A percentile compares a stretch with the other conserved stretches of the same genome.
Conservation (phyloP, 768 basidiomycete species). For the Cytidiella melzeri region DNA sequence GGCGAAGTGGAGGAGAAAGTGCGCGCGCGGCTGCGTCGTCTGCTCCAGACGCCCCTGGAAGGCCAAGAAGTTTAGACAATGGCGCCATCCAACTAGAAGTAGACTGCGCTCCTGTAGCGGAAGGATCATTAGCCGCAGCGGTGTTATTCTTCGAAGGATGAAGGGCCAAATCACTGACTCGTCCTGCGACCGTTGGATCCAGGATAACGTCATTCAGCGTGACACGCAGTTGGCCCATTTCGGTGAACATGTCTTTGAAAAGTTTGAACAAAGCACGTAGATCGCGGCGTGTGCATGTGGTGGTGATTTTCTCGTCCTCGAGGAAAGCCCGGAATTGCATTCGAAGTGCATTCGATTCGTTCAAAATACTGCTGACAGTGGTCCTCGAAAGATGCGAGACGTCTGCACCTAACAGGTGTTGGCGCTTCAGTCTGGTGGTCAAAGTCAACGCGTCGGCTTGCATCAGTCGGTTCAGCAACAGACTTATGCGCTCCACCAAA, state of each 20-base stretch:
- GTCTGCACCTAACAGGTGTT: slow-evolving; percentile 81
- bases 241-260: slow-evolving; percentile 76
- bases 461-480: slow-evolving; percentile 56
- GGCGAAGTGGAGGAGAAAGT: slow-evolving; percentile 16
- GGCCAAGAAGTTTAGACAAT: slow-evolving; percentile 72
- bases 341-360: slow-evolving; percentile 66
- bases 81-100: slow-evolving; percentile 76
- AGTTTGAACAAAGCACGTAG: slow-evolving; percentile 77
- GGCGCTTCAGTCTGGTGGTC: slow-evolving; percentile 85
- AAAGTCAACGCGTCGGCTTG: slow-evolving; percentile 83
- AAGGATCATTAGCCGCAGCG: slow-evolving; percentile 30
- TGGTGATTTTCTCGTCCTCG: slow-evolving; percentile 67
- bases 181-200: slow-evolving; percentile 71
- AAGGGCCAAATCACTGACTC: slow-evolving; percentile 66
- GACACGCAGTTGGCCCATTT: slow-evolving; percentile 76
- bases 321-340: slow-evolving; percentile 64
- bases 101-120: slow-evolving; percentile 19
- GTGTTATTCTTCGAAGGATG: slow-evolving; percentile 48
- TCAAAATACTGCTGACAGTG: slow-evolving; percentile 68
- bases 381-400: slow-evolving; percentile 80
- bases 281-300: slow-evolving; percentile 69
- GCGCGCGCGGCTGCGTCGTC: slow-evolving; percentile 19
- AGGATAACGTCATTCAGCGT: slow-evolving; percentile 86
- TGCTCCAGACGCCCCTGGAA: slow-evolving; percentile 27
- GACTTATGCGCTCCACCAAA: slow-evolving; percentile 57